Percentiles rank a stretch among this genome's conserved stretches.
Evolutionary conservation across 83 land plant species (phyloP).

Genomic region (Picea abies): DNA sequence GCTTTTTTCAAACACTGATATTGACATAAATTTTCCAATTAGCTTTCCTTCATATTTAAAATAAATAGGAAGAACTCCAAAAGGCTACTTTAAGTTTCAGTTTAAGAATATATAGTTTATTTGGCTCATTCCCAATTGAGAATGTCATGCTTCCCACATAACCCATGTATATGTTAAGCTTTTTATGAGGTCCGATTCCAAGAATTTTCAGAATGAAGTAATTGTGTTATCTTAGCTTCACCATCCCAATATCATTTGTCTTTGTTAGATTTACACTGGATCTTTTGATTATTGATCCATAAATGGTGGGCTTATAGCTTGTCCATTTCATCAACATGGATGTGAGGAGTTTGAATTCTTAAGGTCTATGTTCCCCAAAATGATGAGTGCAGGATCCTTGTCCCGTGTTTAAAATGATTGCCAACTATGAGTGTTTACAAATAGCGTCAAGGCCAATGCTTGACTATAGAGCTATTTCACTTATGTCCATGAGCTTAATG

Average conservation of each 20-base stretch:
- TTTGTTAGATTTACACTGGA: conserved; percentile 3
- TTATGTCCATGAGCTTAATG: no score
- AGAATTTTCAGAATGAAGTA: conserved; percentile 1
- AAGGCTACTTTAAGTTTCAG: conserved; percentile 16
- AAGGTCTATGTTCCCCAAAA: no score
- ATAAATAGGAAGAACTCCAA: conserved; percentile 11
- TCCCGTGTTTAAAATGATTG: no score
- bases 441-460: no score
- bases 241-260: conserved; percentile 17
- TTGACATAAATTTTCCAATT: conserved; percentile 1
- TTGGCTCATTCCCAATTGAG: not conserved
- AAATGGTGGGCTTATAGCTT: no score
- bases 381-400: no score
- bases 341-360: no score
- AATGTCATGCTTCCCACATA: conserved; percentile 13
- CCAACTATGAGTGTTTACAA: no score
- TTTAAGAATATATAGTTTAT: not conserved
- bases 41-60: conserved; percentile 15
- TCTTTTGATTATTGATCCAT: not conserved
- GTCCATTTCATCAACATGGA: no score
- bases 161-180: conserved; percentile 10
- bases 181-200: not conserved
- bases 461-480: no score
- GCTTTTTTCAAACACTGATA: not conserved
- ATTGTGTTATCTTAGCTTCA: not conserved